These are phyloP conservation scores for Cucumis cinereus DNA, from an alignment of 306 rosid species.

Conservation along the genomic window DNA sequence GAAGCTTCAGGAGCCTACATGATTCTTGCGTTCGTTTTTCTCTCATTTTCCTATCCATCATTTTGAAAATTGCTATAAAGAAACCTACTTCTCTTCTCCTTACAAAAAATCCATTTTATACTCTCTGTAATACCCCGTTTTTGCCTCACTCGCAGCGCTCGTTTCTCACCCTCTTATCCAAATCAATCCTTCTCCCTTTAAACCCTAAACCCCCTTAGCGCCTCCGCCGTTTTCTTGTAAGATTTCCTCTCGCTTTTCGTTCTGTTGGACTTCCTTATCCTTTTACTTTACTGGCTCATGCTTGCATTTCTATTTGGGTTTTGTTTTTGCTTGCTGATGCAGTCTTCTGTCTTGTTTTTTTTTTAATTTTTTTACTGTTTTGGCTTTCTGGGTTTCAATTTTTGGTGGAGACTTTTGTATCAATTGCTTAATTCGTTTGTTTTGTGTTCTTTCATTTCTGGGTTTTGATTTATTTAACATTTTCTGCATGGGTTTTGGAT, in stretches of 20 bases:
- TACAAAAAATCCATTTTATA: neutral
- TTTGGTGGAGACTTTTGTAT: neutral
- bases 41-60: neutral
- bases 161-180: constrained; percentile 22
- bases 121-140: neutral
- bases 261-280: neutral
- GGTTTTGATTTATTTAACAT: neutral
- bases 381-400: neutral
- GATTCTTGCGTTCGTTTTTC: neutral
- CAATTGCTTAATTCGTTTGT: neutral
- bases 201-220: constrained; percentile 10
- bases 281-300: neutral
- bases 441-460: neutral
- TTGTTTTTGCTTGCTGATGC: neutral
- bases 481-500: neutral
- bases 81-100: constrained; percentile 1
- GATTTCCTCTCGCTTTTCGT: neutral
- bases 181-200: constrained; percentile 1
- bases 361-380: neutral
- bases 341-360: neutral
- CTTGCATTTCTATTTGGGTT: neutral
- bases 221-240: constrained; percentile 19
- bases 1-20: constrained; percentile 22
- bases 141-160: neutral
- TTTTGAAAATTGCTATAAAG: neutral